phyloP scores from a whole-genome alignment of 345 rosid species.

The Eucalyptus marginata region DNA sequence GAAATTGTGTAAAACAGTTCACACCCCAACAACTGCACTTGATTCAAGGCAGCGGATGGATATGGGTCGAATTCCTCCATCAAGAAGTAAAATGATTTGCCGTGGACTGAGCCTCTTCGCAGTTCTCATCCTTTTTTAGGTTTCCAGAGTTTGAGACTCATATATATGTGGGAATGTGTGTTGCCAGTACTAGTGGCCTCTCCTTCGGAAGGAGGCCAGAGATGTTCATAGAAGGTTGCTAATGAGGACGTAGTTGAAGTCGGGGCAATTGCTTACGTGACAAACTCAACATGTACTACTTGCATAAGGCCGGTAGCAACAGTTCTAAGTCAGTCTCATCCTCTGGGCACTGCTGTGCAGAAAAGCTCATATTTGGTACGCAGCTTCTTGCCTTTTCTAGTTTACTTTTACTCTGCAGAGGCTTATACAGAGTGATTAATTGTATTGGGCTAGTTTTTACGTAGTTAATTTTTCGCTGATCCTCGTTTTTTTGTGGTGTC shows the following conservation, averaged over 20 bases:
- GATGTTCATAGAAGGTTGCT: conserved; percentile 33
- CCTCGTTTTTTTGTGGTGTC: background rate
- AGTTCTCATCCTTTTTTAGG: conserved; percentile 51
- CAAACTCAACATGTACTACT: conserved; percentile 36
- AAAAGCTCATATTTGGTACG: conserved; percentile 41
- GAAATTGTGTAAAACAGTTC: conserved; percentile 46
- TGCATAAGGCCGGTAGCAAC: conserved; percentile 40
- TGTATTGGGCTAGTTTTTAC: background rate
- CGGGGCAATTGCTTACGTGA: conserved; percentile 34
- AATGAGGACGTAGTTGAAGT: conserved; percentile 39
- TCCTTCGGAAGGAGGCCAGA: conserved; percentile 41
- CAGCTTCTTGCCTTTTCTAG: background rate
- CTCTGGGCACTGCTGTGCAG: conserved; percentile 23
- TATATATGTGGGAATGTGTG: conserved; percentile 48
- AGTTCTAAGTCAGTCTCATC: conserved; percentile 31
- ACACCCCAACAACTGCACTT: conserved; percentile 16
- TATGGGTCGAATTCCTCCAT: conserved; percentile 25
- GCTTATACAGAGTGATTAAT: background rate
- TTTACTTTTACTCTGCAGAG: background rate
- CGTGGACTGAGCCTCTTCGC: conserved; percentile 31
- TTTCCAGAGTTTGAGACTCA: conserved; percentile 43
- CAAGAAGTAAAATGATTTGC: conserved; percentile 41
- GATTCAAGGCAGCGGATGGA: conserved; percentile 31
- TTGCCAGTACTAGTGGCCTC: conserved; percentile 40
- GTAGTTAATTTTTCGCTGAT: too few relatives aligned